Base-by-base conservation (phyloP, 768 basidiomycete genomes). In the Cyclocybe aegerita region DNA sequence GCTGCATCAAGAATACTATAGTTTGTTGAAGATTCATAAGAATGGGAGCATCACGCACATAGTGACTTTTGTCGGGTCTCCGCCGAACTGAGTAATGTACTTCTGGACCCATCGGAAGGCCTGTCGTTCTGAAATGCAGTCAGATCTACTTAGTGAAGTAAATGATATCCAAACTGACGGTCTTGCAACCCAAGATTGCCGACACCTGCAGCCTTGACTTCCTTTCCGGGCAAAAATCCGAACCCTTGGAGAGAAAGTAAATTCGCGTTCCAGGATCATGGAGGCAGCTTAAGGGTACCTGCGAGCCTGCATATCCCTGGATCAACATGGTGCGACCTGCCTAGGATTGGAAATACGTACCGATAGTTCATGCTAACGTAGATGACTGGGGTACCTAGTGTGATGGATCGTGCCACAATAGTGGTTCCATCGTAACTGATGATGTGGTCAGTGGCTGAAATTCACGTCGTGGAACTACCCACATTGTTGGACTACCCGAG, bases 61-160 rank as follows among this genome's bases (percentile, higher is more conserved):
- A 0, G 77, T 79, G 11, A 82, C 81, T 49, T 76, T 79, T 0
- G 55, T 53, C 1, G 79, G 77, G 62, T 88, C 78, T 9, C 86
- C 86, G 2, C 85, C 85, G 50, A 86, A 88, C 1, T 73, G 66
- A n/a, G 54, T 55, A 53, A 87, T 82, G 60, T 86, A 78, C 56
- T 78, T 72, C 47, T 83, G 75, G 0, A 86, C 74, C 85, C 85
- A 88, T 57, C 76, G 65, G 14, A 88, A 61, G 1, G 79, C 83
- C 15, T 72, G 63, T 9, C 78, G 70, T 61, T 80, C 77, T 84
- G 63, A n/a, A 61, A 56, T 35, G 10, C 31, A 16, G 31, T 4
- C 15, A 9, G 10, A 11, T 1, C 9, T 35, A 33, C 39, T n/a
- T 11, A n/a, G 31, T 11, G 8, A 23, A 23, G 15, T 11, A 23